Conservation (phyloP, 2,329 filamentous ascomycete genomes). For the Pleomassaria siparia region DNA sequence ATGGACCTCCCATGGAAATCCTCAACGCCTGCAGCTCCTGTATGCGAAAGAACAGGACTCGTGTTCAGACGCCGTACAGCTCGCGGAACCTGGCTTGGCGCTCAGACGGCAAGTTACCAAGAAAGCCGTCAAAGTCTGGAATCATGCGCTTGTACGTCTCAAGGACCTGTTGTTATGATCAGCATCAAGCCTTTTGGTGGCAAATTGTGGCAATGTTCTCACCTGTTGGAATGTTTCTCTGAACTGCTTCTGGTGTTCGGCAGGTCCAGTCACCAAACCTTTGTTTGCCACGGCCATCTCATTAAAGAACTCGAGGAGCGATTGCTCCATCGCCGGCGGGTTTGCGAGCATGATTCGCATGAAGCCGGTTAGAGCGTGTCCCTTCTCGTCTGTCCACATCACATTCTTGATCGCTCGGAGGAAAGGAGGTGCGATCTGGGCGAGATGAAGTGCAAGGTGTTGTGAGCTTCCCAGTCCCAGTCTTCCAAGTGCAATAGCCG, state of each 20-base stretch:
- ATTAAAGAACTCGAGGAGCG: slow-evolving; percentile 77
- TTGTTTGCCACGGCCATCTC: slow-evolving; percentile 72
- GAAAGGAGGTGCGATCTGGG: slow-evolving; percentile 80
- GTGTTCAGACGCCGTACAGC: slow-evolving; percentile 42
- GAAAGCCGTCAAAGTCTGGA: slow-evolving; percentile 55
- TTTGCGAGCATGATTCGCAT: slow-evolving; percentile 81
- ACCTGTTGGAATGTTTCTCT: slow-evolving; percentile 77
- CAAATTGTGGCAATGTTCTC: slow-evolving; percentile 35
- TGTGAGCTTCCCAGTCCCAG: slow-evolving; percentile 79
- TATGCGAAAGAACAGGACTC: slow-evolving; percentile 18
- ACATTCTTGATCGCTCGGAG: slow-evolving; percentile 80
- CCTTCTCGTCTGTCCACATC: slow-evolving; percentile 89
- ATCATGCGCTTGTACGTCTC: slow-evolving; percentile 58
- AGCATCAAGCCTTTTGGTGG: slow-evolving; percentile 8
- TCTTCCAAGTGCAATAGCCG: slow-evolving; percentile 86
- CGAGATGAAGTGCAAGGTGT: slow-evolving; percentile 74
- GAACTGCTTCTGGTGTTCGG: slow-evolving; percentile 63
- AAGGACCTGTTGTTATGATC: slow-evolving; percentile 46
- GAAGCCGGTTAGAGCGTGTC: slow-evolving; percentile 89
- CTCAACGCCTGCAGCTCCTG: slow-evolving; percentile 29
- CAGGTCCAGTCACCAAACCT: slow-evolving; percentile 59
- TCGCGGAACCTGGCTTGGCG: slow-evolving; percentile 48
- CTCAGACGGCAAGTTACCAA: slow-evolving; percentile 48
- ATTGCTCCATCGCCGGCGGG: slow-evolving; percentile 87
- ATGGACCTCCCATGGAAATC: slow-evolving; percentile 12